Evolutionary conservation across 2,329 filamentous ascomycete species (phyloP).

Genomic region (Pestalotiopsis sp.): DNA sequence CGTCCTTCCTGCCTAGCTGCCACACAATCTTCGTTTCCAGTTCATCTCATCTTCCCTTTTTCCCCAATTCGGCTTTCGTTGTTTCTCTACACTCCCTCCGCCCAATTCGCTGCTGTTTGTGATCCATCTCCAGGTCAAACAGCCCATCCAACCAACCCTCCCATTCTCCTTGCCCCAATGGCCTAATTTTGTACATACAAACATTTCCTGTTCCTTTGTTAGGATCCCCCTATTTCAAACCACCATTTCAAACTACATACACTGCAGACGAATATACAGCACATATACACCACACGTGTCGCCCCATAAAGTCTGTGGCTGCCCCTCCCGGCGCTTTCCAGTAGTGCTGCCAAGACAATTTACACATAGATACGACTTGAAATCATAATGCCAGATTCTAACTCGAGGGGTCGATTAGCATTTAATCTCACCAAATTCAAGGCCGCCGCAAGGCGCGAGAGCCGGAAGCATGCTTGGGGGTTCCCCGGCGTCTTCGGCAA

Average conservation of each 20-base stretch:
- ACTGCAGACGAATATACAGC: background rate
- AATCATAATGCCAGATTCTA: constrained; percentile 4
- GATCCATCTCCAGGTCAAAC: background rate
- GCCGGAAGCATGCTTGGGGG: background rate
- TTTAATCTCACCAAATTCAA: constrained; percentile 6
- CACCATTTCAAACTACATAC: background rate
- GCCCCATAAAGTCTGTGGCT: background rate
- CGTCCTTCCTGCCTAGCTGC: background rate
- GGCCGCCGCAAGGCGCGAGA: constrained; percentile 1
- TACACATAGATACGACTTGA: background rate
- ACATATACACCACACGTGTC: background rate
- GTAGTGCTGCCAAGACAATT: background rate
- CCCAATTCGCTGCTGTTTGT: background rate
- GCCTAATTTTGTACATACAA: background rate
- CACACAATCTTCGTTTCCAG: background rate
- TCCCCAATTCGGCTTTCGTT: background rate
- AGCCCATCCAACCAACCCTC: background rate
- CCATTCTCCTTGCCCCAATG: background rate
- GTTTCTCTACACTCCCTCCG: background rate
- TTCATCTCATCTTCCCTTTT: background rate
- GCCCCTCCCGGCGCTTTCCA: background rate
- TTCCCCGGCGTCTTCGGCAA: background rate
- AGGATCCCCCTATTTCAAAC: background rate
- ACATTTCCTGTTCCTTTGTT: background rate
- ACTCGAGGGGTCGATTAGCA: background rate